Evolutionary conservation across 495 filamentous ascomycete species (phyloP).

Genomic region (Beverwykella pulmonaria): DNA sequence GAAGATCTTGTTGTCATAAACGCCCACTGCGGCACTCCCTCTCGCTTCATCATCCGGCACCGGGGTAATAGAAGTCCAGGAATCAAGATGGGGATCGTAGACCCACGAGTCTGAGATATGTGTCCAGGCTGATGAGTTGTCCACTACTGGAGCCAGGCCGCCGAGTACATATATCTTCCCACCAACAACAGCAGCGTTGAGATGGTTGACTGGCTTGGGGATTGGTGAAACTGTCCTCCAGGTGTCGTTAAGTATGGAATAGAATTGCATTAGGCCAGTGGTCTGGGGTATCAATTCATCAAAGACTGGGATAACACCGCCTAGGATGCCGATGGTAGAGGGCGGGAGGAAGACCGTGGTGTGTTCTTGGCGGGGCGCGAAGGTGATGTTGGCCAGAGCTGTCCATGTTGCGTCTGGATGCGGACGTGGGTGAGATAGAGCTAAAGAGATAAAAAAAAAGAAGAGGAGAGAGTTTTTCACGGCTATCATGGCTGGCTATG

Average conservation of each 20-base stretch:
- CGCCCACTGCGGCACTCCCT: conserved; percentile 38
- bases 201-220: conserved; percentile 44
- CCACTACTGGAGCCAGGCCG: conserved; percentile 26
- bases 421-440: neutral
- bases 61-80: conserved; percentile 33
- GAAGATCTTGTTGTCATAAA: conserved; percentile 25
- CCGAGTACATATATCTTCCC: conserved; percentile 50
- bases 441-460: neutral
- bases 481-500: neutral
- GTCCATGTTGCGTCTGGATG: conserved; percentile 19
- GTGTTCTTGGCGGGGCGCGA: conserved; percentile 41
- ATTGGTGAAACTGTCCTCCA: conserved; percentile 43
- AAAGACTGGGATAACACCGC: conserved; percentile 31
- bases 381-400: conserved; percentile 11
- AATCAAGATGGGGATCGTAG: conserved; percentile 29
- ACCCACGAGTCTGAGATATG: neutral
- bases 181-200: conserved; percentile 42
- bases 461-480: neutral
- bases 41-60: conserved; percentile 33
- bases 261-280: conserved; percentile 39
- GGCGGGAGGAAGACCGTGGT: conserved; percentile 33
- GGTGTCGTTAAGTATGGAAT: conserved; percentile 36
- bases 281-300: neutral
- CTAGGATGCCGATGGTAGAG: conserved; percentile 38
- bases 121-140: conserved; percentile 29